These are phyloP conservation scores for Pythium brassicae DNA, from an alignment of 352 stramenopile species.

Conservation along the genomic window DNA sequence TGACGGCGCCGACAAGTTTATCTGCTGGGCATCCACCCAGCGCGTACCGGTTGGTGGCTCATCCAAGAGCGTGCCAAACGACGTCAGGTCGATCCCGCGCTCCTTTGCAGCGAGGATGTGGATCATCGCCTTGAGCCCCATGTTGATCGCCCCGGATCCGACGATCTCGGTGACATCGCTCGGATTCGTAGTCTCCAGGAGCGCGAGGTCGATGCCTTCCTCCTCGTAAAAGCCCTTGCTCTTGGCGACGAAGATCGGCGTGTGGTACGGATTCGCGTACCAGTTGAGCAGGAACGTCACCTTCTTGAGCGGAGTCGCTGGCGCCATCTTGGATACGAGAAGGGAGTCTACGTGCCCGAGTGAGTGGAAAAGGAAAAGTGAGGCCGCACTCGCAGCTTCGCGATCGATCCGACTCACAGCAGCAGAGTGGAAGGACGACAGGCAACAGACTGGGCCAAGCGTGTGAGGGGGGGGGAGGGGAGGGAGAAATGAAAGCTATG, in stretches of 20 bases:
- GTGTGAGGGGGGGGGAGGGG: no score
- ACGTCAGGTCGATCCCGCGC: constrained; percentile 41
- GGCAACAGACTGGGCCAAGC: no score
- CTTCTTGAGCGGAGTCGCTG: constrained; percentile 31
- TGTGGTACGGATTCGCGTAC: constrained; percentile 54
- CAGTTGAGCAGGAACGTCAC: constrained; percentile 48
- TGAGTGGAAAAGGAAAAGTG: constrained; percentile 9
- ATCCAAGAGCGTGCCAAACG: constrained; percentile 39
- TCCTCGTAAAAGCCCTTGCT: constrained; percentile 47
- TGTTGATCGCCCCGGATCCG: constrained; percentile 37
- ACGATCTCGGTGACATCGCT: constrained; percentile 52
- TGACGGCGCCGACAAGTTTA: no score
- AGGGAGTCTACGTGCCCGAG: not conserved
- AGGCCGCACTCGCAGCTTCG: not conserved
- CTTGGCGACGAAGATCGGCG: constrained; percentile 49
- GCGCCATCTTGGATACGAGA: constrained; percentile 20
- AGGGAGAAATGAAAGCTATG: no score
- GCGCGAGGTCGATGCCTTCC: constrained; percentile 43
- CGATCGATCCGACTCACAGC: no score
- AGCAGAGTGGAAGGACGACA: no score
- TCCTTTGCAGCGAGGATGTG: constrained; percentile 49
- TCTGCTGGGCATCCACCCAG: no score
- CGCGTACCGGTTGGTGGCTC: constrained; percentile 33
- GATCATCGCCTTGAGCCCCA: constrained; percentile 51
- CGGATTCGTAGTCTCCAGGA: constrained; percentile 47